Evolutionary conservation across 176 grass and related monocot species (phyloP).

Genomic region (Triticum monococcum): DNA sequence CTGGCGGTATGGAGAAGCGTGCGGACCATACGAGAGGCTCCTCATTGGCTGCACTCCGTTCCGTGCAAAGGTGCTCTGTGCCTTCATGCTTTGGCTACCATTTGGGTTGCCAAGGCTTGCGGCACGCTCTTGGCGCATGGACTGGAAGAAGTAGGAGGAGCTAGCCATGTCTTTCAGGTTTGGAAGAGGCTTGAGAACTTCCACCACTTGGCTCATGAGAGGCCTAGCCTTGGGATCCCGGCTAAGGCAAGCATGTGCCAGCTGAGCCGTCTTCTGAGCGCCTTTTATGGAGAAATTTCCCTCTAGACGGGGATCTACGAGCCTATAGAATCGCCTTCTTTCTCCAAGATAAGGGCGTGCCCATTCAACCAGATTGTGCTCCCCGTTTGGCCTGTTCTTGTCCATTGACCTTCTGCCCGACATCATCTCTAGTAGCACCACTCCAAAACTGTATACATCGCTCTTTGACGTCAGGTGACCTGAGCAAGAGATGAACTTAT

Average conservation of each 20-base stretch:
- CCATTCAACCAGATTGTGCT: constrained; percentile 93
- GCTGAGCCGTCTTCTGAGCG: constrained; percentile 61
- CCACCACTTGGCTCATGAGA: constrained; percentile 96
- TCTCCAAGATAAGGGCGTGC: constrained; percentile 69
- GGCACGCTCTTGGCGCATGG: constrained; percentile 71
- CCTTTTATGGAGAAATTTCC: constrained; percentile 81
- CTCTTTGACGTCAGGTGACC: constrained; percentile 89
- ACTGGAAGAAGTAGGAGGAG: constrained; percentile 82
- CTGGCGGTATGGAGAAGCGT: constrained; percentile 76
- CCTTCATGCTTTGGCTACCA: constrained; percentile 68
- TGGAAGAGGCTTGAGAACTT: constrained; percentile 80
- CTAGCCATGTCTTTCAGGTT: constrained; percentile 94
- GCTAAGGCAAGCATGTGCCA: constrained; percentile 70
- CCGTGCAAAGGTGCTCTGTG: constrained; percentile 54
- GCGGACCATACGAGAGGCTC: constrained; percentile 77
- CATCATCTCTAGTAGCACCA: constrained; percentile 88
- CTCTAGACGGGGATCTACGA: constrained; percentile 71
- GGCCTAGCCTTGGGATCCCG: constrained; percentile 72
- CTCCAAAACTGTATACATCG: constrained; percentile 86
- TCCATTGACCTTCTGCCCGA: constrained; percentile 78
- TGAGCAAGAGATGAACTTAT: constrained; percentile 29
- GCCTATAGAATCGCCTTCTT: constrained; percentile 66
- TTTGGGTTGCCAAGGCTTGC: constrained; percentile 41
- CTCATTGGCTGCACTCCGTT: constrained; percentile 75
- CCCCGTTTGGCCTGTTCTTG: constrained; percentile 89